Conservation (phyloP, 306 rosid genomes). For the Prunus dulcis region DNA sequence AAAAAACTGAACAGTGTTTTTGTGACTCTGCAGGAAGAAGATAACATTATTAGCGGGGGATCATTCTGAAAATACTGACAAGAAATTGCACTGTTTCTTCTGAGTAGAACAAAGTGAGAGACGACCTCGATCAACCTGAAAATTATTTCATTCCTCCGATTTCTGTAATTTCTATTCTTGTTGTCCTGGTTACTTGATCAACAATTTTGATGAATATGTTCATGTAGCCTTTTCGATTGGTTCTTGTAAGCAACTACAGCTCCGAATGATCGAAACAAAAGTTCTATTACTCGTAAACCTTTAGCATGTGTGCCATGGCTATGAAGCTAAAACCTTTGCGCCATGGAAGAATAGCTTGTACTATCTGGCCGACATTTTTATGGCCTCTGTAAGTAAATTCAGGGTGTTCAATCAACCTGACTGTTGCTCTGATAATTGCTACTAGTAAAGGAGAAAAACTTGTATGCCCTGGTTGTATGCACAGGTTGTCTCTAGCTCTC, state of each 20-base stretch:
- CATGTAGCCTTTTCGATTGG: background rate
- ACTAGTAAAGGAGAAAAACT: no score
- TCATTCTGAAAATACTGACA: background rate
- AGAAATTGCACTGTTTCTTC: background rate
- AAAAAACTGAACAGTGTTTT: background rate
- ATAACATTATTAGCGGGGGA: background rate
- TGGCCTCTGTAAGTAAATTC: background rate
- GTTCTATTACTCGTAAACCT: background rate
- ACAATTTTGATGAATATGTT: background rate
- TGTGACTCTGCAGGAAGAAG: slow-evolving; percentile 5
- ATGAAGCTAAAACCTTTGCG: background rate
- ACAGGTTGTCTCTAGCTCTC: background rate
- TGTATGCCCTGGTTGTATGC: no score
- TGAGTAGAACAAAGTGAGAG: background rate
- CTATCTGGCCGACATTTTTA: background rate
- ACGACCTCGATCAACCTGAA: background rate
- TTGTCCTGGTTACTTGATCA: background rate
- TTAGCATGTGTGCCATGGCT: background rate
- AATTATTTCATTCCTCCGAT: background rate
- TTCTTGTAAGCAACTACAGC: background rate
- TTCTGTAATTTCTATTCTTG: background rate
- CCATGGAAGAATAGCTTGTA: no score
- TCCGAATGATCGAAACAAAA: background rate
- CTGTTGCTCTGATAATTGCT: no score
- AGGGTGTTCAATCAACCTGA: background rate